Evolutionary conservation across 805 yeast genomes (phyloP), one percentile per base, ranked within the genome.

Genomic region (Barnettozyma salicaria): DNA sequence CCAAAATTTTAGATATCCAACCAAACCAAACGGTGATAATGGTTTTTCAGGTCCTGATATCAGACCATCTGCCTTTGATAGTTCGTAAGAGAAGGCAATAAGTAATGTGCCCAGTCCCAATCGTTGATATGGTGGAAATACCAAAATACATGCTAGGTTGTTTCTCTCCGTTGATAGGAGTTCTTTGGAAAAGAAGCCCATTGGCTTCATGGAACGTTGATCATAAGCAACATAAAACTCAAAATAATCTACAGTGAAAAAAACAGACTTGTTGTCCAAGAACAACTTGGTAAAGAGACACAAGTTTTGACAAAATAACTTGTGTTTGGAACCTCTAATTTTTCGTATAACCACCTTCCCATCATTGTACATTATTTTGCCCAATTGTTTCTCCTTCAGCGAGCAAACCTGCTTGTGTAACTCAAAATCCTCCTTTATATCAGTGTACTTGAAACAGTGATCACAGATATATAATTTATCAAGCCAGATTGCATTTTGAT

Each of bases 131-230:
- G 96, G 96, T 1, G 98, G 98, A 43, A 92, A 84, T 4, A 87
- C 77, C 46, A 92, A 68, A 10, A 92, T 83, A 54, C 97, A 92
- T 0, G 97, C 96, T 26, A 92, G 64, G 54, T 90, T 92, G 56
- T 89, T 85, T 35, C 76, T 70, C 36, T 84, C 90, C 59, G 72
- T 70, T 0, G 96, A 79, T 1, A 82, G 63, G 30, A 81, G 63
- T 52, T 92, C 98, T 49, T 85, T 84, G 11, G 97, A 88, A 53
- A 87, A 92, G 55, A 87, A 92, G 1, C 97, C 98, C 80, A 89
- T 79, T 2, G 90, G 89, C 36, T 63, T 56, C 47, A 61, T 45
- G 42, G 65, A 35, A 34, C 51, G 64, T 2, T 58, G 58, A 19
- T 83, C 80, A 54, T 80, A 85, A 3, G 79, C 65, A 19, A 87